Conservation (phyloP, 1,139 yeast genomes). For the Saccharomycopsis hybrid region DNA sequence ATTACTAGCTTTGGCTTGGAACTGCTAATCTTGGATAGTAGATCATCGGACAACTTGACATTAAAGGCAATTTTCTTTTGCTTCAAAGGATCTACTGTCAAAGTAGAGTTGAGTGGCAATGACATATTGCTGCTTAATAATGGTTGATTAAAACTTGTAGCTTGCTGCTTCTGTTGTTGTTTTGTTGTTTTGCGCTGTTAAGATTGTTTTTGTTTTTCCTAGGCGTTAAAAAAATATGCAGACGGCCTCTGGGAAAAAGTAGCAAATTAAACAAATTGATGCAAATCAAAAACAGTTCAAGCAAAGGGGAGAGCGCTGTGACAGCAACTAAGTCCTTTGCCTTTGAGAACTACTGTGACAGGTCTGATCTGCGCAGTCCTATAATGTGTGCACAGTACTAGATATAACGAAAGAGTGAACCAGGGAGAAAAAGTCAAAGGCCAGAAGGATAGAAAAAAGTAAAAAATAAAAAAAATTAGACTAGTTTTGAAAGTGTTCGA, state of each 20-base stretch:
- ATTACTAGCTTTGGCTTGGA: constrained; percentile 15
- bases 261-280: not conserved
- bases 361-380: too few relatives aligned
- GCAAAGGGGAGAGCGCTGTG: not conserved
- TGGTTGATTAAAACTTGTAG: too few relatives aligned
- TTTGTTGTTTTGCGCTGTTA: not conserved
- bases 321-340: too few relatives aligned
- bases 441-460: too few relatives aligned
- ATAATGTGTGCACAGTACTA: too few relatives aligned
- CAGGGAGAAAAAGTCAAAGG: too few relatives aligned
- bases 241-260: not conserved
- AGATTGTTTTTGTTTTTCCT: not conserved
- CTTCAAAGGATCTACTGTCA: not conserved
- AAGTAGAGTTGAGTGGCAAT: constrained; percentile 4
- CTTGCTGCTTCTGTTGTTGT: too few relatives aligned
- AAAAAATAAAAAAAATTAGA: too few relatives aligned
- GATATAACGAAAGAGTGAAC: too few relatives aligned
- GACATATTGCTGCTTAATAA: constrained; percentile 2
- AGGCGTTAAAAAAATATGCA: not conserved
- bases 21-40: constrained; percentile 7
- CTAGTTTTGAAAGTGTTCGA: too few relatives aligned
- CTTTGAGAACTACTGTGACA: too few relatives aligned
- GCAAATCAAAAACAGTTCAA: not conserved
- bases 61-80: constrained; percentile 4
- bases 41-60: constrained; percentile 13